Percentiles rank a stretch among this genome's conserved stretches.
phyloP scores from a whole-genome alignment of 2,329 filamentous ascomycete genomes.

The Bipolaris bicolor region DNA sequence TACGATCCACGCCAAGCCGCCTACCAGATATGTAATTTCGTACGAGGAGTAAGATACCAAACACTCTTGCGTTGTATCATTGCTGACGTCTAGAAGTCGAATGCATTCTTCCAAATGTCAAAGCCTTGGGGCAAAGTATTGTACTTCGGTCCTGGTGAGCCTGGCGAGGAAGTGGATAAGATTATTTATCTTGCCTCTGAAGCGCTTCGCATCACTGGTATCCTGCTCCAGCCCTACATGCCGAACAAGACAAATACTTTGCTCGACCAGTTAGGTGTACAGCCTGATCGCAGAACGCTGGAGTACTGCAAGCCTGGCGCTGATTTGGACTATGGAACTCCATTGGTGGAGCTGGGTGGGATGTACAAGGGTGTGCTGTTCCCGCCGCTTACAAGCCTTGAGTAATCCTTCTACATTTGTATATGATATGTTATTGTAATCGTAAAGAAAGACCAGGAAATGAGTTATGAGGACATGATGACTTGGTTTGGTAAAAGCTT shows the following conservation, averaged over 20 bases:
- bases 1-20: constrained; percentile 40
- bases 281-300: constrained; percentile 65
- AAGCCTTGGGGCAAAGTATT: constrained; percentile 71
- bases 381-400: constrained; percentile 48
- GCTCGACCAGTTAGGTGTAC: constrained; percentile 79
- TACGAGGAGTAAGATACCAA: constrained; percentile 33
- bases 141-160: constrained; percentile 36
- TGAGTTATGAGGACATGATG: too few species aligned
- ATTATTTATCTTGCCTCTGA: constrained; percentile 76
- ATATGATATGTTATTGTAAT: constrained; percentile 8
- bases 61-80: not conserved
- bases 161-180: constrained; percentile 42
- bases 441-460: not conserved
- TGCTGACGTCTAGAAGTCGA: constrained; percentile 57
- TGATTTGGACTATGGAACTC: constrained; percentile 73
- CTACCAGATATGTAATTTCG: constrained; percentile 34
- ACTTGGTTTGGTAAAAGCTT: not conserved
- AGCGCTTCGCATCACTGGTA: constrained; percentile 76
- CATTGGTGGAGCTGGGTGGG: constrained; percentile 50
- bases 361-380: constrained; percentile 59
- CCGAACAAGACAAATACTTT: constrained; percentile 75
- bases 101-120: constrained; percentile 68
- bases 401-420: constrained; percentile 15
- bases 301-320: constrained; percentile 65
- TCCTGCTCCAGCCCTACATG: constrained; percentile 91